Base-by-base conservation (phyloP, 495 filamentous ascomycete species). In the Lindgomyces ingoldianus region DNA sequence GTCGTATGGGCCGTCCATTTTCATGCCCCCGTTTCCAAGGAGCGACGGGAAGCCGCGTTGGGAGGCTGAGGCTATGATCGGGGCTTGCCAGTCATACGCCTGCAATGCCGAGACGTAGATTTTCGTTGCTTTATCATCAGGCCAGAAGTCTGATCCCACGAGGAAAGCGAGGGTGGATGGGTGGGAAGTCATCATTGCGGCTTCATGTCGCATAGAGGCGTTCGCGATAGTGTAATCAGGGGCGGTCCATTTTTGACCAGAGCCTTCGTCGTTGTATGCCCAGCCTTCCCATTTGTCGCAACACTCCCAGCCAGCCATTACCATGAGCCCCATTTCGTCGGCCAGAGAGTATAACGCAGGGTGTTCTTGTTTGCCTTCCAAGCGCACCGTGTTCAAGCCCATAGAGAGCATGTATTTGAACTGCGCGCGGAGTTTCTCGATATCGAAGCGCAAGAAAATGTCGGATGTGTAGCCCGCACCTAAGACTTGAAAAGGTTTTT, bases 221-320 rank as follows among this genome's bases (percentile, higher is more conserved):
- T 81, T 78, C 4, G 83, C 86, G 18, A 78, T 80, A 1, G 48
- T 52, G 67, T 88, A 87, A 65, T 89, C 86, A 0, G 68, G 58
- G 0, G 78, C 76, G 0, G 54, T 73, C 83, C 84, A 88, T 49
- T 77, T 72, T 4, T 73, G 71, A 0, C 79, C 78, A 1, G 76
- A 62, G 10, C 80, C 70, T 33, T 87, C 81, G 9, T 81, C 70
- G 67, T 87, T 87, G 58, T 85, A 87, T 57, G 77, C 72, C 85
- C 85, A 88, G 0, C 77, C 84, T 62, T 88, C 85, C 86, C 85
- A 87, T 67, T 87, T 88, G 57, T 87, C 82, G 62, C 86, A 89
- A 66, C 86, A 89, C 56, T 88, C 85, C 85, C 85, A 89, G 0
- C 86, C 86, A 0, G 83, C 70, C 47, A 89, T 70, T 4, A 89